Conservation (phyloP, 176 grass and related monocot genomes). For the Carex cristatella region DNA sequence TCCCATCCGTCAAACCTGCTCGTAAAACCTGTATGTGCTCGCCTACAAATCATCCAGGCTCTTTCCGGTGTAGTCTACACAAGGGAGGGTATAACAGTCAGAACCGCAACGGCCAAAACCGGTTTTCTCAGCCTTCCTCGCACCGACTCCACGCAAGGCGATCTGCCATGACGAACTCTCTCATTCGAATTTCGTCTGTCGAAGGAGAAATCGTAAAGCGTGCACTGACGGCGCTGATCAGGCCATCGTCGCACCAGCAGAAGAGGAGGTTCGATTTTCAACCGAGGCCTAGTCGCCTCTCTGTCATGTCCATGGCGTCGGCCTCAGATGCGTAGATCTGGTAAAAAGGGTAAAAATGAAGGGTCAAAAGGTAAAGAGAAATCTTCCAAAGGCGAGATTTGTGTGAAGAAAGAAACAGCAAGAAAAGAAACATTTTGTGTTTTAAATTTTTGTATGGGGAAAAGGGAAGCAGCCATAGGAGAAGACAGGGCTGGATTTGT, state of each 20-base stretch:
- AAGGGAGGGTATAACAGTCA: background rate
- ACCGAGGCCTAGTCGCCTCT: constrained; percentile 17
- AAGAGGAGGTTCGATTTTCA: constrained; percentile 2
- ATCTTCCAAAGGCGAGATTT: background rate
- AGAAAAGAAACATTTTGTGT: background rate
- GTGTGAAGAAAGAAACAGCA: background rate
- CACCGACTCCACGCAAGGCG: constrained; percentile 22
- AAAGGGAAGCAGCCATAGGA: background rate
- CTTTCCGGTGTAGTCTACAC: constrained; percentile 27
- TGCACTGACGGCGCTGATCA: constrained; percentile 20
- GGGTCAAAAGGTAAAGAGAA: constrained; percentile 10
- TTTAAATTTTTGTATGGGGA: background rate
- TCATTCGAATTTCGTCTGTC: constrained; percentile 17
- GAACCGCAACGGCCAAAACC: background rate
- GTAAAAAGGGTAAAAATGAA: constrained; percentile 8
- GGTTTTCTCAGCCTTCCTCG: background rate
- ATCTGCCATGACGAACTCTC: constrained; percentile 33
- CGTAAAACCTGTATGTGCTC: constrained; percentile 20
- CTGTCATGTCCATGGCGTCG: constrained; percentile 1
- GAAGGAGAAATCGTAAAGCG: constrained; percentile 31
- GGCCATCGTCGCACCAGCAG: constrained; percentile 17
- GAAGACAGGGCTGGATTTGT: constrained; percentile 4
- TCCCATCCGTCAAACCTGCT: background rate
- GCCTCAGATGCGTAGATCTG: background rate
- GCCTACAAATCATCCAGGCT: constrained; percentile 26